Evolutionary conservation across 108 stramenopile species (phyloP), one percentile per base, ranked within the genome.

Genomic region (Nitzschia sp.): DNA sequence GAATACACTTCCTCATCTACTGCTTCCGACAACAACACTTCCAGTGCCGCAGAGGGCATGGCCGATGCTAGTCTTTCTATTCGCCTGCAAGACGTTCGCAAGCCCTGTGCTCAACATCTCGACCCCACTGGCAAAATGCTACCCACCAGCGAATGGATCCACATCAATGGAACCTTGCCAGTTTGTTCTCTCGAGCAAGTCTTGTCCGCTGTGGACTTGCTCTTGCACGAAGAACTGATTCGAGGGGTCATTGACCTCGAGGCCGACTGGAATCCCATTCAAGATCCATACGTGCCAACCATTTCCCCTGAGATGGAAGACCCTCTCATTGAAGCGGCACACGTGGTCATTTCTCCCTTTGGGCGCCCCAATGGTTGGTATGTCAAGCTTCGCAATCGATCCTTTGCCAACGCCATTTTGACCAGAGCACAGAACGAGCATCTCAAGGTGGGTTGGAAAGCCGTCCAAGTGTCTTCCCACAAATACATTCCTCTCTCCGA

Each of bases 331-430:
- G 38, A 70, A 39, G 62, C 70, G 43, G 83, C 83, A 10, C 77
- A 74, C 44, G 43, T 77, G 41, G 59, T 76, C 6, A 38, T 83
- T 34, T 79, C 83, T 17, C 62, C 70, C 25, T 77, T 72, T 56
- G 78, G 71, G 41, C 78, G 83, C 46, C 83, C 83, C 26, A 73
- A 62, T 24, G 83, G 83, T 26, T 83, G 83, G 83, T 41, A 67
- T 24, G 39, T 83, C 14, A 70, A 77, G 51, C 62, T 83, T 10
- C 20, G 59, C 19, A 79, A 77, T 67, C 79, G 78, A 29, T 77
- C 75, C 26, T 40, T 79, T n/a, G 76, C 67, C 10, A 41, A 80
- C 53, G 75, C 79, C 11, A 17, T 83, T 37, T 51, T 83, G 42
- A 41, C 39, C 5, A 25, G 60, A 53, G 65, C 58, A 21, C 29